Percentiles rank a stretch among this genome's conserved stretches.
Conservation (phyloP, 495 filamentous ascomycete species). For the Tetracladium setigerum region DNA sequence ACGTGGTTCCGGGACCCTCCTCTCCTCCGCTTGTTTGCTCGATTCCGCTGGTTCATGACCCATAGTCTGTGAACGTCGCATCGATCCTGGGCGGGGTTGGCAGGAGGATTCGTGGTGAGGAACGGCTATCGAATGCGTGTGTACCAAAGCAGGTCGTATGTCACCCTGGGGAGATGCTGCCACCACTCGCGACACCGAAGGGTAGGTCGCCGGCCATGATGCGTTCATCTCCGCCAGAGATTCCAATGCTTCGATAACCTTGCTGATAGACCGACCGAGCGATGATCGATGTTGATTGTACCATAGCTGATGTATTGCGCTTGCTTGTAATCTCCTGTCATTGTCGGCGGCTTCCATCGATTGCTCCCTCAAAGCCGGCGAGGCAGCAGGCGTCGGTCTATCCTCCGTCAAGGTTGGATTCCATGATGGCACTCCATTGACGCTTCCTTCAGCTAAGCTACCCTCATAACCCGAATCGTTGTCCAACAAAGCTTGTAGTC, state of each 20-base stretch:
- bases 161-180: conserved; percentile 30
- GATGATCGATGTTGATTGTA: conserved; percentile 87
- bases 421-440: conserved; percentile 31
- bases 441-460: conserved; percentile 50
- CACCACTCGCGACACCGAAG: conserved; percentile 64
- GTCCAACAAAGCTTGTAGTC: conserved; percentile 65
- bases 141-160: conserved; percentile 43
- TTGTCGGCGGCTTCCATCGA: conserved; percentile 34
- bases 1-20: conserved; percentile 50
- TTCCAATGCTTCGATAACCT: conserved; percentile 70
- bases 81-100: conserved; percentile 38
- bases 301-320: conserved; percentile 43
- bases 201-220: conserved; percentile 91
- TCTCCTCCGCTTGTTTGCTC: conserved; percentile 56
- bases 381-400: conserved; percentile 52
- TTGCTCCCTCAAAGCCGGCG: conserved; percentile 39
- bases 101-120: conserved; percentile 43
- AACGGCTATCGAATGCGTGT: conserved; percentile 37
- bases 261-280: conserved; percentile 76
- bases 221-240: conserved; percentile 81
- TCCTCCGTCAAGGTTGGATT: conserved; percentile 59
- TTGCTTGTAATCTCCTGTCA: conserved; percentile 35
- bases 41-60: conserved; percentile 61
- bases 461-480: conserved; percentile 89
- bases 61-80: conserved; percentile 67